These are phyloP conservation scores for Raphanus sativus DNA, from an alignment of 345 rosid genomes.

Conservation along the genomic window DNA sequence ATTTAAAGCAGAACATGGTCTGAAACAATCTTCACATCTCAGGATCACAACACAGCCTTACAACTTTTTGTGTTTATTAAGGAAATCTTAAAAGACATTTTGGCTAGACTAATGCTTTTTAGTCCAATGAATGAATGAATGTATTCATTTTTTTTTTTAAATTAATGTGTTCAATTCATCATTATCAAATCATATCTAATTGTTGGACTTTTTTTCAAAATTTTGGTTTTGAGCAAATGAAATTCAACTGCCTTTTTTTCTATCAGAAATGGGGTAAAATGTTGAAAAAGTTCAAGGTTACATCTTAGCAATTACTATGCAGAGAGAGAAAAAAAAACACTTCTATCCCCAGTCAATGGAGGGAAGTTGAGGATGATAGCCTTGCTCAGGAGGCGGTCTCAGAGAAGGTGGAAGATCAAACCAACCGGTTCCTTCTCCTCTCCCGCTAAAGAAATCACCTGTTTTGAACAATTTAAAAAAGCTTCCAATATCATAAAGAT, in stretches of 20 bases:
- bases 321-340: neutral
- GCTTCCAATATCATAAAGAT: neutral
- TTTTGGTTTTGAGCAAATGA: neutral
- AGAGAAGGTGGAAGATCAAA: constrained; percentile 84
- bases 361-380: constrained; percentile 66
- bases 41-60: neutral
- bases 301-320: neutral
- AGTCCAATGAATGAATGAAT: too few species aligned
- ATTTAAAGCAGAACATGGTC: neutral
- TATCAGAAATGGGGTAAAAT: neutral
- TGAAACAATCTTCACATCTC: neutral
- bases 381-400: constrained; percentile 81
- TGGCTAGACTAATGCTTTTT: neutral
- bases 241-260: neutral
- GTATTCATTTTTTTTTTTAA: too few species aligned
- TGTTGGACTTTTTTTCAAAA: too few species aligned
- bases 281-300: too few species aligned
- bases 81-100: neutral
- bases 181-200: too few species aligned
- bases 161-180: too few species aligned
- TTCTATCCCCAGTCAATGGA: constrained; percentile 77
- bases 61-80: neutral
- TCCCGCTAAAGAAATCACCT: constrained; percentile 48
- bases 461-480: neutral
- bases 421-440: constrained; percentile 57